Evolutionary conservation across 164 flowering plant species (phyloP).

Genomic region (Cinnamomum chago): DNA sequence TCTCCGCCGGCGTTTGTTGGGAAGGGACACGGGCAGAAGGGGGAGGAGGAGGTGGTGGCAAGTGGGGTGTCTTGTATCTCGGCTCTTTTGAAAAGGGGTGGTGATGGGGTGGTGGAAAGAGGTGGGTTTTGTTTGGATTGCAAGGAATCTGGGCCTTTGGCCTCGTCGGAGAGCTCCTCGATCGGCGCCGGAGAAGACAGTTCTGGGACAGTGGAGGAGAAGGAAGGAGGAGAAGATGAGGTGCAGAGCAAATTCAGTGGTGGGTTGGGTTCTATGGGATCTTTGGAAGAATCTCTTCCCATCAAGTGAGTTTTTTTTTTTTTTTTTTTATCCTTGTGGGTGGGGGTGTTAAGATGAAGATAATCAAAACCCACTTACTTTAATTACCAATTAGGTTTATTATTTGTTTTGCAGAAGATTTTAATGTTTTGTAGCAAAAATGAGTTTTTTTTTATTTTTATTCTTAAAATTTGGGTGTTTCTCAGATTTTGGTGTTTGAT

Average conservation of each 20-base stretch:
- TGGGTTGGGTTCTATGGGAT: conserved; percentile 34
- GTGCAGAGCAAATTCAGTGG: conserved; percentile 25
- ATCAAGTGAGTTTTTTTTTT: conserved; percentile 44
- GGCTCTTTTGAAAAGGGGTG: not conserved
- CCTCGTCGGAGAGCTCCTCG: not conserved
- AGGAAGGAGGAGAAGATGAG: conserved; percentile 19
- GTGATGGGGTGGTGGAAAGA: not conserved
- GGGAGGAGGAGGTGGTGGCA: not conserved
- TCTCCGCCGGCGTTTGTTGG: conserved; percentile 15
- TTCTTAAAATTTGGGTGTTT: not conserved
- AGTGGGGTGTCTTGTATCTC: not conserved
- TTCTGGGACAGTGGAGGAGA: conserved; percentile 41
- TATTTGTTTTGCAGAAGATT: conserved; percentile 4
- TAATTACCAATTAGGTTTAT: conserved; percentile 31
- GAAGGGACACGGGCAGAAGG: conserved; percentile 6
- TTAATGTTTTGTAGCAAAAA: conserved; percentile 68
- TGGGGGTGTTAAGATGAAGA: not conserved
- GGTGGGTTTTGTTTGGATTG: not conserved
- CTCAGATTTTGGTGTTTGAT: not conserved
- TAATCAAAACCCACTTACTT: conserved; percentile 20
- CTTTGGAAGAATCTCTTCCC: conserved; percentile 66
- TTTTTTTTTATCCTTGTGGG: not conserved
- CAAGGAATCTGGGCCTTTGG: conserved; percentile 2
- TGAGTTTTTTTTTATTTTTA: conserved; percentile 25
- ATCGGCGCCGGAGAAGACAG: conserved; percentile 19